Conservation (phyloP, 208 protist species). For the Naegleria lovaniensis region DNA sequence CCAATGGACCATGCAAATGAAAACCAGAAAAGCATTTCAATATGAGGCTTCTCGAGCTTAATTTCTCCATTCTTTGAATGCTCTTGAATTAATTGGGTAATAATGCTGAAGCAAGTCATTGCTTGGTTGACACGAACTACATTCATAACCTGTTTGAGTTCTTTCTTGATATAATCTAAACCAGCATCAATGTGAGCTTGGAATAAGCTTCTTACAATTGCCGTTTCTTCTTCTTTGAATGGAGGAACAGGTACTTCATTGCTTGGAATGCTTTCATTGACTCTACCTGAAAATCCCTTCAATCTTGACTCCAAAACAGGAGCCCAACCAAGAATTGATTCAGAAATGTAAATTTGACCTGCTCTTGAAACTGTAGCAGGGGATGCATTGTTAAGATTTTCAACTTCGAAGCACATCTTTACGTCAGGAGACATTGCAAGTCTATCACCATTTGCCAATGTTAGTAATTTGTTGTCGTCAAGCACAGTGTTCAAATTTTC, state of each 20-base stretch:
- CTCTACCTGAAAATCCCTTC: slow-evolving; percentile 51
- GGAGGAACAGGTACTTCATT: slow-evolving; percentile 51
- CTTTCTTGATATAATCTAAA: slow-evolving; percentile 24
- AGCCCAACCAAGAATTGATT: slow-evolving; percentile 84
- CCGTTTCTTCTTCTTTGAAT: slow-evolving; percentile 23
- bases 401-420: slow-evolving; percentile 93
- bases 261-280: slow-evolving; percentile 58
- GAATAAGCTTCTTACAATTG: neutral
- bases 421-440: slow-evolving; percentile 91
- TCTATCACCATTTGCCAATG: slow-evolving; percentile 91
- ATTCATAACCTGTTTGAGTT: slow-evolving; percentile 27
- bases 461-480: slow-evolving; percentile 98
- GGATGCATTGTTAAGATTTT: slow-evolving; percentile 95
- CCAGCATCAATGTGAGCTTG: neutral
- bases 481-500: slow-evolving; percentile 98
- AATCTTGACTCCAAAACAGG: slow-evolving; percentile 58
- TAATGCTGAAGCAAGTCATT: slow-evolving; percentile 79
- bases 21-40: slow-evolving; percentile 89
- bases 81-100: slow-evolving; percentile 72
- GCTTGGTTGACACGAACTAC: slow-evolving; percentile 53
- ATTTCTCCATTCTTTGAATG: slow-evolving; percentile 57
- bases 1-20: slow-evolving; percentile 83
- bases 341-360: slow-evolving; percentile 95
- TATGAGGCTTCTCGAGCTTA: slow-evolving; percentile 60
- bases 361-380: slow-evolving; percentile 97